Evolutionary conservation across 306 rosid species (phyloP), one percentile per base, ranked within the genome.

Genomic region (Cucurbita pepo): DNA sequence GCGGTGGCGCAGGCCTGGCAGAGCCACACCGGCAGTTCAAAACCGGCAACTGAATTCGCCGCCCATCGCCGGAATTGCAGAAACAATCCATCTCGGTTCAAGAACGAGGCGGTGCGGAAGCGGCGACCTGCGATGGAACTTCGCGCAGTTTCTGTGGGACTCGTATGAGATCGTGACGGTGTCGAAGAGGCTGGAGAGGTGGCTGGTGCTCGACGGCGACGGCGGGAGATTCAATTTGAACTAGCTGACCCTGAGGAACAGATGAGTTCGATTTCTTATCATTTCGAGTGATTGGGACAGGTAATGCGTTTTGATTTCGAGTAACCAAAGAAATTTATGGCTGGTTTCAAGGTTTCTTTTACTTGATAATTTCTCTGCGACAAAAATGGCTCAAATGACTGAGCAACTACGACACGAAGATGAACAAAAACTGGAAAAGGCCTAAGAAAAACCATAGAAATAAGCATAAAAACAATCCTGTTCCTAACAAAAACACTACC

Each of bases 1-100:
- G 96, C 96, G 4, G 99, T 88, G 72, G 97, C 99, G 34, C 99
- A 91, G 54, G 95, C 97, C 9, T 86, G 95, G 91, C 84, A 85
- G 78, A 86, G 71, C 78, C 92, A 78, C 78, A 83, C 88, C 3
- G 77, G 88, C 63, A 78, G 62, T 78, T 81, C 84, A 9, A 79
- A 78, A 70, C 85, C 93, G 11, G 78, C 80, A 67, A 77, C 34
- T 2, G 92, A 91, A 77, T 89, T 88, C 11, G 91, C 86, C 0
- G 90, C 97, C 7, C 78, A 44, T 36, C 81, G 54, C 75, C 82
- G 88, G 41, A 76, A 79, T n/a, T 84, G 79, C 91, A 74, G 57
- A 59, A 81, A 75, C 58, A 85, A 44, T 45, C 89, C 95, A 6
- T 81, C 99, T 0, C 70, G 97, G 51, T 95, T 95, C 81, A 83